Percentiles rank a stretch among this genome's conserved stretches.
Evolutionary conservation across 768 basidiomycete species (phyloP).

Genomic region (Melanogaster broomeanus): DNA sequence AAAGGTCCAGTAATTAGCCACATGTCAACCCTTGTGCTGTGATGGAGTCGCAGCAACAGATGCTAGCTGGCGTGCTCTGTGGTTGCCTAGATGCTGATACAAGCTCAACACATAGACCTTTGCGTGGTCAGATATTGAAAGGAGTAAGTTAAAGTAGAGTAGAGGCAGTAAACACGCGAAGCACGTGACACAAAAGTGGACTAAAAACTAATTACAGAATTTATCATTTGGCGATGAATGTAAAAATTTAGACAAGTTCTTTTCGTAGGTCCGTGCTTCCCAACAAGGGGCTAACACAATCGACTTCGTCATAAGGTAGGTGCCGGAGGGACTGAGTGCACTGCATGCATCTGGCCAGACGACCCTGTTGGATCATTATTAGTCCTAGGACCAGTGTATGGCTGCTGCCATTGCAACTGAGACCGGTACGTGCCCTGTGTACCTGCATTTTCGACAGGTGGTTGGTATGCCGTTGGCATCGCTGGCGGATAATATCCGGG

Average conservation of each 20-base stretch:
- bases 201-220: no score
- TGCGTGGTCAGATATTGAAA: no score
- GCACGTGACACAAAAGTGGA: constrained; percentile 10
- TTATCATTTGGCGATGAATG: constrained; percentile 13
- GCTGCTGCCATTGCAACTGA: constrained; percentile 37
- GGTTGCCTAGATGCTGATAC: neutral
- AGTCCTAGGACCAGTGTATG: constrained; percentile 39
- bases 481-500: constrained; percentile 24
- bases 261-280: neutral
- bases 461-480: constrained; percentile 8
- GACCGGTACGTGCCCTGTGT: constrained; percentile 26
- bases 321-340: constrained; percentile 3
- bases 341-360: constrained; percentile 12
- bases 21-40: constrained; percentile 42
- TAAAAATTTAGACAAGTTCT: constrained; percentile 4
- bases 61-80: neutral
- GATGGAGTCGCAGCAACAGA: neutral
- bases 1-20: constrained; percentile 60
- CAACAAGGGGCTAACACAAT: neutral
- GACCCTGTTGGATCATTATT: constrained; percentile 34
- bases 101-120: neutral
- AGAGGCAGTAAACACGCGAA: no score
- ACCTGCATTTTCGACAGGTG: constrained; percentile 15
- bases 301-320: neutral
- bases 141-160: no score